A percentile compares a stretch with the other conserved stretches of the same genome.
Evolutionary conservation across 108 stramenopile genomes (phyloP).

Genomic region (Stephanodiscus triporus): DNA sequence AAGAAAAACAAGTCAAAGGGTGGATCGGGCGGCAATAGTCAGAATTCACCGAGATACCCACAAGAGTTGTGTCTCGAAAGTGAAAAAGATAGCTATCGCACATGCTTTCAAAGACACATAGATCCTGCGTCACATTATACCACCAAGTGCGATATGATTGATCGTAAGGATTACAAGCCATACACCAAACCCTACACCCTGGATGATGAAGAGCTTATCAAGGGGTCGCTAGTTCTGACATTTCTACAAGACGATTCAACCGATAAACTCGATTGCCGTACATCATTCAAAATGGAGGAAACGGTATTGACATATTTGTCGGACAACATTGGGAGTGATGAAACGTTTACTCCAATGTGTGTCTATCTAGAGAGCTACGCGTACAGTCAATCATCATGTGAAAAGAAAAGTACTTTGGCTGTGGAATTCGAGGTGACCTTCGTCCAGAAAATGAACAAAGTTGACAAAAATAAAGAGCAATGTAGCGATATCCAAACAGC

Average conservation of each 20-base stretch:
- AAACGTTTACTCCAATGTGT: background rate
- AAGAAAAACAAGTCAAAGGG: background rate
- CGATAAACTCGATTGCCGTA: background rate
- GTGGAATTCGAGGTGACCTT: background rate
- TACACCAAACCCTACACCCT: background rate
- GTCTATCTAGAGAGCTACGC: background rate
- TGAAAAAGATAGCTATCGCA: background rate
- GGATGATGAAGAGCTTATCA: background rate
- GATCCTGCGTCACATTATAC: background rate
- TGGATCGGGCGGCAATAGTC: background rate
- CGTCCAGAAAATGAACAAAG: background rate
- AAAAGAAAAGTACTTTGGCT: background rate
- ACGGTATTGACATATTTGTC: background rate
- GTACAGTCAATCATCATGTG: background rate
- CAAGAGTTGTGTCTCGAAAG: background rate
- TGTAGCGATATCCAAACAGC: background rate
- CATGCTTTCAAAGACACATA: background rate
- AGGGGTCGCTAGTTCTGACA: background rate
- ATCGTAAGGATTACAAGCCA: background rate
- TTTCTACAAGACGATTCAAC: background rate
- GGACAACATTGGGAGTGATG: background rate
- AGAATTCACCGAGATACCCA: background rate
- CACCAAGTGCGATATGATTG: background rate
- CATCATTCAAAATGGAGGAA: constrained; percentile 1
- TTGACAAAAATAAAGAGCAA: background rate